Conservation (phyloP, 805 yeast genomes). For the Cyberlindnera samutprakarnensis region DNA sequence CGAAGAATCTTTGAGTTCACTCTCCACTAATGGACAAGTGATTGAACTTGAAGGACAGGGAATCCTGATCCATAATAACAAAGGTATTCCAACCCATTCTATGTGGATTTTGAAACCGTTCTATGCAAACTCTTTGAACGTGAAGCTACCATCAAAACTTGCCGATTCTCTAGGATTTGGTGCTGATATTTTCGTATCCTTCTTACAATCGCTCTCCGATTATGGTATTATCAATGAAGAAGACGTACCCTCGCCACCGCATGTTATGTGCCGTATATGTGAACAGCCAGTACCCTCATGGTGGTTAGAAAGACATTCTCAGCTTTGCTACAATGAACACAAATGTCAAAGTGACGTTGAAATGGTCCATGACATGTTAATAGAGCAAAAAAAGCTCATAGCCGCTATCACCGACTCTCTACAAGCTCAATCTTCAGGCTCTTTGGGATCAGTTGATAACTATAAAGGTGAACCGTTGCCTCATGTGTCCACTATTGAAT, state of each 20-base stretch:
- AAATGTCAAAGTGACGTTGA: conserved; percentile 72
- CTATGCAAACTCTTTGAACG: conserved; percentile 51
- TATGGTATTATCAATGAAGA: conserved; percentile 55
- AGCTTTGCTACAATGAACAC: conserved; percentile 80
- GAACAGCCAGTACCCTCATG: conserved; percentile 88
- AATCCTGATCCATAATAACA: conserved; percentile 61
- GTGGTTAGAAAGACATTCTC: conserved; percentile 93
- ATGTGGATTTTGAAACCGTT: conserved; percentile 92
- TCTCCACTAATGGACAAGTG: conserved; percentile 52
- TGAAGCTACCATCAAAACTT: conserved; percentile 63
- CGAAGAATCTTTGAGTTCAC: conserved; percentile 25
- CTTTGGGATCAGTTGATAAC: conserved; percentile 22
- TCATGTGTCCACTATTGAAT: conserved; percentile 15
- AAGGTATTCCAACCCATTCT: conserved; percentile 63
- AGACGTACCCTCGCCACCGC: conserved; percentile 69
- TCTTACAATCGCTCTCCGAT: conserved; percentile 57
- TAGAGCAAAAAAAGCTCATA: conserved; percentile 59
- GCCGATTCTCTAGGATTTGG: conserved; percentile 85
- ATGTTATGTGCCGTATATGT: conserved; percentile 85
- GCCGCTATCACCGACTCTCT: conserved; percentile 26
- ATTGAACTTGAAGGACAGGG: conserved; percentile 93
- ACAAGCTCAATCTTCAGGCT: conserved; percentile 17
- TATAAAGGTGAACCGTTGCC: conserved; percentile 55
- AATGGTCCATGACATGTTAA: conserved; percentile 62
- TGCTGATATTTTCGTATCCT: conserved; percentile 72